Evolutionary conservation across 495 filamentous ascomycete species (phyloP), one percentile per base, ranked within the genome.

Genomic region (Venustampulla echinocandica): DNA sequence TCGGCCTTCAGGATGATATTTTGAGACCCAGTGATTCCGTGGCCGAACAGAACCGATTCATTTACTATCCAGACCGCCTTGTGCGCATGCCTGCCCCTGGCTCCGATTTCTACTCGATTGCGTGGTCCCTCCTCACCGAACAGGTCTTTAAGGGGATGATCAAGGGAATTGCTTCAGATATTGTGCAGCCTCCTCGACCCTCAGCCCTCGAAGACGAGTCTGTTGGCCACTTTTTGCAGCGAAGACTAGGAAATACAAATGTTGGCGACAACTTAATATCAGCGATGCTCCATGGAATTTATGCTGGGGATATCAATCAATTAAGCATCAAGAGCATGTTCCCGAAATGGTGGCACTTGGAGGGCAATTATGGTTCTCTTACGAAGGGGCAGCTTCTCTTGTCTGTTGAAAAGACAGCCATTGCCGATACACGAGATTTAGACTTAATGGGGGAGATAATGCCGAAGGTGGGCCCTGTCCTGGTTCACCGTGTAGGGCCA

Each of bases 61-160:
- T 98, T 40, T 97, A 95, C 71, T 95, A 93, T 55, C 87, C 89
- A 3, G 85, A 96, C 58, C 87, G 80, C 55, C 75, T 99, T 21
- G 86, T 92, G 34, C 70, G 74, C 30, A 53, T 90, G 50, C 87
- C 85, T 13, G 62, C 63, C 3, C 66, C 66, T 49, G 60, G 9
- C 0, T 23, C 53, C 51, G 9, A 69, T 61, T 23, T 56, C 57
- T 18, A 55, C 28, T 7, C 56, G 22, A 20, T 53, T 24, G 0
- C 54, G 57, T 7, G 37, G 25, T 67, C 60, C 18, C n/a, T 80
- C 0, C 44, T 77, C 0, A 64, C 52, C 0, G 83, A 95, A 50
- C 84, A 85, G 0, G 37, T 87, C 6, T 84, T 87, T 55, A 63
- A 72, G 23, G 73, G 70, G 1, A 7, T 71, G 1, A 0, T 77